Percentiles rank a stretch among this genome's conserved stretches.
phyloP scores from a whole-genome alignment of 495 filamentous ascomycete species.

The Lasiosphaeria hispida region DNA sequence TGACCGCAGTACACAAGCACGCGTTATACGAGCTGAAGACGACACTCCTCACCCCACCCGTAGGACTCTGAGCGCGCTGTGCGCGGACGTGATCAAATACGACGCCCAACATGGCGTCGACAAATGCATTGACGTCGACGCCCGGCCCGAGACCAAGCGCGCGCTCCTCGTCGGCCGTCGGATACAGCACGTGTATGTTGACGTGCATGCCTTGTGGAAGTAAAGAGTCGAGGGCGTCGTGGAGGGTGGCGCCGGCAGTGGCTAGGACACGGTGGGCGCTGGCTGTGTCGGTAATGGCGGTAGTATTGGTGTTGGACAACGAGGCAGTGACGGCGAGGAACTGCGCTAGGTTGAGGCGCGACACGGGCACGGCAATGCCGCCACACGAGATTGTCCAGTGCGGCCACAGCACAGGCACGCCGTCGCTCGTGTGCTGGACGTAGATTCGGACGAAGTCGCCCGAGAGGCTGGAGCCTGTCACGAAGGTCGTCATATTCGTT shows the following conservation, averaged over 20 bases:
- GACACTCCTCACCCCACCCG: slow-evolving; percentile 70
- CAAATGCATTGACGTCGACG: slow-evolving; percentile 81
- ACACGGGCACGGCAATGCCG: slow-evolving; percentile 78
- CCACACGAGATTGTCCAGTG: slow-evolving; percentile 74
- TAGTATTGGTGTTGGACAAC: slow-evolving; percentile 41
- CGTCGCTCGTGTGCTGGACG: slow-evolving; percentile 86
- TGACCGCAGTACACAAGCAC: slow-evolving; percentile 84
- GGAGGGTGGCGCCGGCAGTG: slow-evolving; percentile 68
- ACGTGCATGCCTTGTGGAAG: slow-evolving; percentile 77
- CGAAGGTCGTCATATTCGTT: slow-evolving; percentile 61
- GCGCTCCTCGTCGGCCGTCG: slow-evolving; percentile 68
- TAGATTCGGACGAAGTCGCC: slow-evolving; percentile 90
- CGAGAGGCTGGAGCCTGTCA: slow-evolving; percentile 91
- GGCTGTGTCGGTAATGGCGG: slow-evolving; percentile 57
- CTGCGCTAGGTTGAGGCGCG: slow-evolving; percentile 68
- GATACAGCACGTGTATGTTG: slow-evolving; percentile 84
- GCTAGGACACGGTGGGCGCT: slow-evolving; percentile 67
- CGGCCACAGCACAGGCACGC: slow-evolving; percentile 81
- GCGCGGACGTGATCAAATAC: slow-evolving; percentile 89
- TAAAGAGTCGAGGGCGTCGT: slow-evolving; percentile 63
- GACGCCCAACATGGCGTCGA: slow-evolving; percentile 74
- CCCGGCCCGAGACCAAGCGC: slow-evolving; percentile 64
- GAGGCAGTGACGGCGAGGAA: slow-evolving; percentile 65
- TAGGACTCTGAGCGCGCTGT: slow-evolving; percentile 61
- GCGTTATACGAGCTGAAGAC: slow-evolving; percentile 91